A percentile compares a stretch with the other conserved stretches of the same genome.
Evolutionary conservation across 2,329 filamentous ascomycete species (phyloP).

Genomic region (Aschersonia sp.): DNA sequence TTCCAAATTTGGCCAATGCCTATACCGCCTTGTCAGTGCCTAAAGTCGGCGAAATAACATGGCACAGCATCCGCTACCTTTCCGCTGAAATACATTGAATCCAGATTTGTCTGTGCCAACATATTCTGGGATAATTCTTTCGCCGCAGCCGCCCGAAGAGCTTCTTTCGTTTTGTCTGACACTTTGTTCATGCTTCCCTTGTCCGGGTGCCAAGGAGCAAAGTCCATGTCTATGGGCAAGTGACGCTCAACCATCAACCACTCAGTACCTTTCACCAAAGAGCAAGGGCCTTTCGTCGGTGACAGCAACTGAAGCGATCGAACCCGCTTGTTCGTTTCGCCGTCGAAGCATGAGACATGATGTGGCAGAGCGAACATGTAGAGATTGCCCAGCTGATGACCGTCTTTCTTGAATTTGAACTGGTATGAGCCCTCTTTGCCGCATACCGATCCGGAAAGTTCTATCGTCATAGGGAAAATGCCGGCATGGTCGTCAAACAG

Average conservation of each 20-base stretch:
- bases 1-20: conserved; percentile 64
- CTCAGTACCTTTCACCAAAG: conserved; percentile 52
- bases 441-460: conserved; percentile 46
- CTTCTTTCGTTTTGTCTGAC: conserved; percentile 37
- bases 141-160: conserved; percentile 48
- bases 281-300: conserved; percentile 72
- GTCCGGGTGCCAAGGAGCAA: conserved; percentile 60
- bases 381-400: conserved; percentile 43
- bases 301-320: conserved; percentile 54
- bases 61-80: conserved; percentile 36
- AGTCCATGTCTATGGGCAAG: conserved; percentile 62
- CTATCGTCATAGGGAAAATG: conserved; percentile 53
- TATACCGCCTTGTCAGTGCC: conserved; percentile 11
- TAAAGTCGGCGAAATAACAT: background rate
- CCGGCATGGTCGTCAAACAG: conserved; percentile 66
- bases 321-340: conserved; percentile 31
- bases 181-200: conserved; percentile 31
- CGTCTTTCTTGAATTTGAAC: conserved; percentile 59
- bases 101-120: conserved; percentile 52
- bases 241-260: conserved; percentile 67
- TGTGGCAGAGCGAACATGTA: conserved; percentile 85
- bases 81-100: conserved; percentile 89
- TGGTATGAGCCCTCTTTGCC: conserved; percentile 55
- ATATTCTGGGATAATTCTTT: conserved; percentile 68
- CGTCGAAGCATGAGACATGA: conserved; percentile 63